Evolutionary conservation across 2,329 filamentous ascomycete species (phyloP), one percentile per base, ranked within the genome.

Genomic region (Talaromyces sp.): DNA sequence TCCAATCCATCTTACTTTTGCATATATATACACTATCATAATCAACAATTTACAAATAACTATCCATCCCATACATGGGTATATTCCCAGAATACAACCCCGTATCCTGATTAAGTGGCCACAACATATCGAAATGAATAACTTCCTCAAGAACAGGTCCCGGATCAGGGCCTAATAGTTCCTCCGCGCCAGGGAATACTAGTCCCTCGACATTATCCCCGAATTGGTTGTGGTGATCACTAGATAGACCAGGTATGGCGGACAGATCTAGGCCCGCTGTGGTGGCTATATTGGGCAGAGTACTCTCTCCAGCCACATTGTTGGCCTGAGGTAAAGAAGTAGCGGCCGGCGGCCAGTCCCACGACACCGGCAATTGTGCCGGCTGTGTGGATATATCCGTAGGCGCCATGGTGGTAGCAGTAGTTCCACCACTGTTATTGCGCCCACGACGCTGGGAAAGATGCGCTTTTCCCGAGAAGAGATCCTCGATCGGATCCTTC

Each of bases 51-150:
- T 29, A 68, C 29, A 66, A 51, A 62, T 58, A 68, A 40, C 59
- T 63, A 56, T 61, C 66, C 17, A 61, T 67, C 19, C 67, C 67
- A 43, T 68, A 68, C 67, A 68, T 67, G n/a, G 65, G 65, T 63
- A 68, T 67, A 53, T 68, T 63, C 38, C 67, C 65, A 31, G 65
- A 66, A 31, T 64, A 66, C 13, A 68, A 40, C 13, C 61, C 67
- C 29, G 67, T 61, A 36, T 67, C 65, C 53, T 67, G 61, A 45
- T 68, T 65, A 5, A 68, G 56, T 10, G 67, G 67, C 67, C 67
- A 68, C n/a, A 68, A 54, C 53, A 59, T 65, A 22, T 68, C 67
- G 27, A 68, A 68, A 49, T 68, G 67, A 51, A 68, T 68, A 13
- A 68, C 62, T 31, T 68, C 67, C 36, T 68, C 67, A 27, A 67